Evolutionary conservation across 2,329 filamentous ascomycete genomes (phyloP), one percentile per base, ranked within the genome.

Genomic region (Aspergillus sp.): DNA sequence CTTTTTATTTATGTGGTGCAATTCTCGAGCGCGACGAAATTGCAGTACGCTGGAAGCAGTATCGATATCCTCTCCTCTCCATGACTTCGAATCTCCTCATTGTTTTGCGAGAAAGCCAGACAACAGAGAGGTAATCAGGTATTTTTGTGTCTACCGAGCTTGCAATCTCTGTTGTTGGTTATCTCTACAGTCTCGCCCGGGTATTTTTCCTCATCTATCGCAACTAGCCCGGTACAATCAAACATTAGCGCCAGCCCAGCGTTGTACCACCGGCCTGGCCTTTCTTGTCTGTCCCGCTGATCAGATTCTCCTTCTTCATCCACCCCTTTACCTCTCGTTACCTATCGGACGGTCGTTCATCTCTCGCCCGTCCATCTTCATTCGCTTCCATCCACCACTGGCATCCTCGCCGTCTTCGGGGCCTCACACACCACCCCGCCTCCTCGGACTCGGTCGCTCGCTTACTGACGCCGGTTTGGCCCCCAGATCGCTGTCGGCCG

Each of bases 361-460:
- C 23, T 21, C 23, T 6, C 47, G 29, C 16, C 20, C 16, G 25
- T 32, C 34, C n/a, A 19, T 20, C 19, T 44, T 25, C 31, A 16
- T 23, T 44, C 25, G 41, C 17, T 25, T 32, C 49, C 31, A 21
- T 49, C 38, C 21, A 34, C 47, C 36, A 29, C 17, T 45, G 25
- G 21, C n/a, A 25, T 41, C 10, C n/a, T 32, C 16, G 23, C 9
- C 32, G 23, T 32, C 11, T 43, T 31, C 47, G 41, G 13, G 25
- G 9, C 25, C 14, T 36, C 5, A 10, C n/a, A 21, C 23, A 20
- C 17, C 19, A 23, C 41, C 13, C 19, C 23, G 36, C 21, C 31
- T 23, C 11, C 40, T 21, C 29, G 10, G 47, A 42, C 21, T 21
- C 25, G 10, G 21, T 53, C 51, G 34, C 47, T 53, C 46, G 43